Conservation (phyloP, 768 basidiomycete species). For the Lactarius evosmus region DNA sequence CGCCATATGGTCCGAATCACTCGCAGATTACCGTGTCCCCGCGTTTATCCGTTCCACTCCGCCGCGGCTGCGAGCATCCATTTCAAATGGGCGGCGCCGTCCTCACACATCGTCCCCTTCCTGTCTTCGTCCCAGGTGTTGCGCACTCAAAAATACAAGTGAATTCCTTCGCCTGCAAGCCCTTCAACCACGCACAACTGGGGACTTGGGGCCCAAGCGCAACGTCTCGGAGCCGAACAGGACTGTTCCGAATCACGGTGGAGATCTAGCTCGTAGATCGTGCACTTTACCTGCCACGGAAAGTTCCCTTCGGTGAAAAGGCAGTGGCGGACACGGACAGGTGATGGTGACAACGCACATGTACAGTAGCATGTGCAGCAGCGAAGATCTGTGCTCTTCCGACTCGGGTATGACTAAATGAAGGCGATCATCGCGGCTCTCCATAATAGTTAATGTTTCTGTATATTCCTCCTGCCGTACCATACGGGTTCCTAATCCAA, state of each 20-base stretch:
- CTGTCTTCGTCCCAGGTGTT: not conserved
- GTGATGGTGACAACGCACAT: slow-evolving; percentile 6
- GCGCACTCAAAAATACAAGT: not conserved
- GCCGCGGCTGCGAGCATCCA: slow-evolving; percentile 17
- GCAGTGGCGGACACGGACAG: slow-evolving; percentile 9
- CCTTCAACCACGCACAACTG: no score
- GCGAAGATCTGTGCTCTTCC: not conserved
- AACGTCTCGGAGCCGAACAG: not conserved
- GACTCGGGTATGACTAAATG: not conserved
- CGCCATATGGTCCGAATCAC: not conserved
- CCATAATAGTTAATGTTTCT: not conserved
- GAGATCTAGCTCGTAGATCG: not conserved
- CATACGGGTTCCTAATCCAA: not conserved
- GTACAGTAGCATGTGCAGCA: slow-evolving; percentile 22
- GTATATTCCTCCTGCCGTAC: not conserved
- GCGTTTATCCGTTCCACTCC: slow-evolving; percentile 5
- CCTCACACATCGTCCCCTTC: not conserved
- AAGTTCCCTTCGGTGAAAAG: not conserved
- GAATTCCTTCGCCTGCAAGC: not conserved
- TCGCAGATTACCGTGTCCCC: not conserved
- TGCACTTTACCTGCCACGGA: not conserved
- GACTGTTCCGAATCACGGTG: not conserved
- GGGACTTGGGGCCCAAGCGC: not conserved
- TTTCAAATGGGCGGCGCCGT: not conserved
- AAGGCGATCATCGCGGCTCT: not conserved